Conservation (phyloP, 1,284 basidiomycete species). For the Cutaneotrichosporon arboriforme region DNA sequence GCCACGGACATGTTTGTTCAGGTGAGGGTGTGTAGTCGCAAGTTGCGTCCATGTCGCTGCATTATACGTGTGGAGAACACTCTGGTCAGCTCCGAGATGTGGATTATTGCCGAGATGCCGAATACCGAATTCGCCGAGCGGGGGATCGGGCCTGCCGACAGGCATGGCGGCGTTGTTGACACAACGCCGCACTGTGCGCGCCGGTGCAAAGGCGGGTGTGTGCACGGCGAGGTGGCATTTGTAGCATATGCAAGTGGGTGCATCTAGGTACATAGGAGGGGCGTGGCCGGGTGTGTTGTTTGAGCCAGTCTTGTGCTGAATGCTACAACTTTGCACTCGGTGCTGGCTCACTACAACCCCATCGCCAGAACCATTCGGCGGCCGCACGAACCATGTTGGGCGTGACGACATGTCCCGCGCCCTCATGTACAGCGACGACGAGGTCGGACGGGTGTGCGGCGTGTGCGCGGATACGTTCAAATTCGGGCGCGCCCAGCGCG, state of each 20-base stretch:
- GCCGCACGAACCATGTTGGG: conserved; percentile 41
- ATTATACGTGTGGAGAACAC: too few relatives aligned
- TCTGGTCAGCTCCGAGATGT: too few relatives aligned
- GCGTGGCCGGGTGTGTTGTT: too few relatives aligned
- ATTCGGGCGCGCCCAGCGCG: conserved; percentile 25
- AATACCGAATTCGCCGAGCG: neutral
- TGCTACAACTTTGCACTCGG: conserved; percentile 1
- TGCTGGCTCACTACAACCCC: conserved; percentile 20
- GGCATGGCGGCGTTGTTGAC: neutral
- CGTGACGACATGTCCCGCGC: conserved; percentile 44
- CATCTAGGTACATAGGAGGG: too few relatives aligned
- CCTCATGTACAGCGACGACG: conserved; percentile 40
- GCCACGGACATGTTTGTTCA: neutral
- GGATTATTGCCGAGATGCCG: neutral
- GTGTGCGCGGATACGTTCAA: conserved; percentile 26
- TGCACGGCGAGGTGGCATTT: too few relatives aligned
- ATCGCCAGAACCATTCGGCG: conserved; percentile 44
- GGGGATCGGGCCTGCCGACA: neutral
- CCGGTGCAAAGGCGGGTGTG: too few relatives aligned
- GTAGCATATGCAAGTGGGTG: too few relatives aligned
- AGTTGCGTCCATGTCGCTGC: neutral
- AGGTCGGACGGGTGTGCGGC: conserved; percentile 10
- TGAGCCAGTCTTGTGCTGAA: too few relatives aligned
- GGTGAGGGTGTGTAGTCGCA: neutral
- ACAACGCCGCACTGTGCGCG: too few relatives aligned